Evolutionary conservation across 2,329 filamentous ascomycete species (phyloP).

Genomic region (Aspergillus pseudonomiae): DNA sequence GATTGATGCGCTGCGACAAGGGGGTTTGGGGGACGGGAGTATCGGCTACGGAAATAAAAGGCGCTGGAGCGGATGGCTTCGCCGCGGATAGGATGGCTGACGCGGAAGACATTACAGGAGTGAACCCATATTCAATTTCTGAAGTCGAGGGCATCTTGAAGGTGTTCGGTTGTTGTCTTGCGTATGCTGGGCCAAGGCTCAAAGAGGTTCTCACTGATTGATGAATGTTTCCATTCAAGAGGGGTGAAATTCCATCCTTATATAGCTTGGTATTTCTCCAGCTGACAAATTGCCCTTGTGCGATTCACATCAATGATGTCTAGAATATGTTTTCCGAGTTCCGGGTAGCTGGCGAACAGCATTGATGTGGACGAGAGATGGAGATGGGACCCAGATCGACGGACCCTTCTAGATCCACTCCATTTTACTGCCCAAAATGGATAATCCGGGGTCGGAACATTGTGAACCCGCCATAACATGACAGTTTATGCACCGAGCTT

Average conservation of each 20-base stretch:
- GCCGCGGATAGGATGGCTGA: conserved; percentile 22
- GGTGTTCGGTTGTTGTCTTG: not conserved
- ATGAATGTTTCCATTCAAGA: not conserved
- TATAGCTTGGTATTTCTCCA: not conserved
- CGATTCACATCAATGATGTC: not conserved
- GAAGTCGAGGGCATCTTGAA: conserved; percentile 16
- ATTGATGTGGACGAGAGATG: not conserved
- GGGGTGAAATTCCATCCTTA: not conserved
- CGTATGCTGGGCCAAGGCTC: not conserved
- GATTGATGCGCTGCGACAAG: conserved; percentile 40
- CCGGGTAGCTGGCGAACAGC: not conserved
- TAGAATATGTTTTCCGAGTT: no score
- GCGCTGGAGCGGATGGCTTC: conserved; percentile 21
- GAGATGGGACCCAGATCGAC: not conserved
- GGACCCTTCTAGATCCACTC: not conserved
- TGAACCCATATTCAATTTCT: conserved; percentile 37
- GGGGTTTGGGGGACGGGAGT: conserved; percentile 37
- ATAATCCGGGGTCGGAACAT: not conserved
- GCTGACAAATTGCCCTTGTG: not conserved
- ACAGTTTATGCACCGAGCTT: not conserved
- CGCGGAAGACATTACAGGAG: conserved; percentile 38
- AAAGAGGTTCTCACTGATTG: not conserved
- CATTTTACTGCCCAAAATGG: not conserved
- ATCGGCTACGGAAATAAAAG: conserved; percentile 26
- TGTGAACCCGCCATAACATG: not conserved